Conservation (phyloP, 2,329 filamentous ascomycete species). For the Ceratocystiopsis sp. region DNA sequence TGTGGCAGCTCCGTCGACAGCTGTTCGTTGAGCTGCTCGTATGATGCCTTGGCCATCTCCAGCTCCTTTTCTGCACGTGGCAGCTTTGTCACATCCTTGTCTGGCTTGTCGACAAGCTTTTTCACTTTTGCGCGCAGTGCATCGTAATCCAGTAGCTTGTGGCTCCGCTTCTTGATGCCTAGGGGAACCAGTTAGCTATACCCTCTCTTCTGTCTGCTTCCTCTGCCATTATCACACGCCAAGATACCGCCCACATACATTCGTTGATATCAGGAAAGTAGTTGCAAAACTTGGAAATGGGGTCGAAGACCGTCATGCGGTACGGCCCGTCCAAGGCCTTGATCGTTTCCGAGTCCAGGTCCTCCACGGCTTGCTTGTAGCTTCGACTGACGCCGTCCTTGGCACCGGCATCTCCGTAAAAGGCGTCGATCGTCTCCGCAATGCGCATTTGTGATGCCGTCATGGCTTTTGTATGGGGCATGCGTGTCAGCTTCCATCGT, state of each 20-base stretch:
- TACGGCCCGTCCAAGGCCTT: slow-evolving; percentile 96
- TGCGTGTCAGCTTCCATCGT: slow-evolving; percentile 23
- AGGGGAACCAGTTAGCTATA: not conserved
- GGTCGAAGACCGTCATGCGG: slow-evolving; percentile 82
- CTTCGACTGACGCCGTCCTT: slow-evolving; percentile 88
- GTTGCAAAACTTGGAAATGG: slow-evolving; percentile 87
- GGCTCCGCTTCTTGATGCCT: slow-evolving; percentile 94
- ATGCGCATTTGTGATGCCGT: slow-evolving; percentile 98
- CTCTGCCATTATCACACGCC: not conserved
- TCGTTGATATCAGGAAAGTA: slow-evolving; percentile 99
- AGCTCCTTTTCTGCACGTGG: slow-evolving; percentile 92
- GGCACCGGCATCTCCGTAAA: slow-evolving; percentile 91
- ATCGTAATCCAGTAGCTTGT: slow-evolving; percentile 98
- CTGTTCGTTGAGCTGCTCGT: slow-evolving; percentile 95
- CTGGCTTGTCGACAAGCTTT: slow-evolving; percentile 91
- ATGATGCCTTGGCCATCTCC: slow-evolving; percentile 81
- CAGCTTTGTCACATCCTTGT: slow-evolving; percentile 95
- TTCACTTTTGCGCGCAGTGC: slow-evolving; percentile 90
- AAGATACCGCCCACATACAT: slow-evolving; percentile 34
- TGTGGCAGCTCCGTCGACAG: slow-evolving; percentile 84
- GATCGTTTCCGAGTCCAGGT: slow-evolving; percentile 94
- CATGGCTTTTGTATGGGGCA: slow-evolving; percentile 44
- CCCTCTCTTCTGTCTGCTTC: not conserved
- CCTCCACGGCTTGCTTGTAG: slow-evolving; percentile 97
- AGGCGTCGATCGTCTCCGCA: slow-evolving; percentile 96